phyloP scores from a whole-genome alignment of 768 basidiomycete genomes.

The Phanerochaete sordida region DNA sequence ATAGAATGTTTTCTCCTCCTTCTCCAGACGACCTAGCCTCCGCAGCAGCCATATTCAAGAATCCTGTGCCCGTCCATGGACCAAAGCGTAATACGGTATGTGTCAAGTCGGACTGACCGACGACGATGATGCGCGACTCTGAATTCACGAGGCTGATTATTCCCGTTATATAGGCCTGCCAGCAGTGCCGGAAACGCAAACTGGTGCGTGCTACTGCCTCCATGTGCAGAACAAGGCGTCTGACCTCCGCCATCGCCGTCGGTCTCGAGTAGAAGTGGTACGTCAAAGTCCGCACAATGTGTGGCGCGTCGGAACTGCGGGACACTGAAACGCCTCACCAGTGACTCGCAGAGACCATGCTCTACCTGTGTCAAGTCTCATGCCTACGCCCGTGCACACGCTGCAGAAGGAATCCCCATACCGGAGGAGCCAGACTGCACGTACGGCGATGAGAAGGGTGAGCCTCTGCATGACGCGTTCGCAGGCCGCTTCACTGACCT shows the following conservation, averaged over 20 bases:
- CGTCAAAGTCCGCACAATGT: constrained; percentile 1
- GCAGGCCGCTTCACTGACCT: background rate
- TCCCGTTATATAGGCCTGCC: constrained; percentile 28
- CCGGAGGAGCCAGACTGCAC: constrained; percentile 66
- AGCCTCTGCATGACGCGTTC: constrained; percentile 1
- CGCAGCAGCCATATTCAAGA: background rate
- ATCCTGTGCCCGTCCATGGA: constrained; percentile 12
- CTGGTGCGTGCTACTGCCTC: constrained; percentile 27
- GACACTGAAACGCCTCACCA: constrained; percentile 24
- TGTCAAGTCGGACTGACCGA: background rate
- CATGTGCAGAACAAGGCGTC: background rate
- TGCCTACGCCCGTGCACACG: constrained; percentile 62
- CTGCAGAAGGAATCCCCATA: constrained; percentile 50
- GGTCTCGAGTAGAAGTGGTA: constrained; percentile 53
- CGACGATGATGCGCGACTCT: background rate
- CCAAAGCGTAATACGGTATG: constrained; percentile 29
- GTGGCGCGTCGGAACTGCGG: constrained; percentile 1
- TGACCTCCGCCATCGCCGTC: background rate
- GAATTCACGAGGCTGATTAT: background rate
- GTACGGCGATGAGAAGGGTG: constrained; percentile 59
- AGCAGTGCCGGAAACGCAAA: constrained; percentile 69
- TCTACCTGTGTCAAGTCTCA: constrained; percentile 76
- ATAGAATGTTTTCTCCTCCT: background rate
- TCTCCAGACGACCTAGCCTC: background rate
- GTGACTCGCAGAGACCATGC: constrained; percentile 75